A percentile compares a stretch with the other conserved stretches of the same genome.
phyloP scores from a whole-genome alignment of 306 rosid species.

The Alnus rubra region DNA sequence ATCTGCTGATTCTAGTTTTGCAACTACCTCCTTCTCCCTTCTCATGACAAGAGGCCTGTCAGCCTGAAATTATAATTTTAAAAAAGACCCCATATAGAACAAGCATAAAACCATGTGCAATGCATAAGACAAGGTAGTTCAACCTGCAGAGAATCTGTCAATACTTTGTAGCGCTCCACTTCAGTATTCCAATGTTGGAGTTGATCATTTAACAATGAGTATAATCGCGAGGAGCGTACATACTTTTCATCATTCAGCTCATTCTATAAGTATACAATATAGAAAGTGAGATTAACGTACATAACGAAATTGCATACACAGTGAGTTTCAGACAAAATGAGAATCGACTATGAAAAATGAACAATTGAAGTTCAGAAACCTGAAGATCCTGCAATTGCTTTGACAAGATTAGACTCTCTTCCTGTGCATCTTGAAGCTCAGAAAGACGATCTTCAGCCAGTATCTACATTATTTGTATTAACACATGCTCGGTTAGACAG shows the following conservation, averaged over 20 bases:
- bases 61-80: slow-evolving; percentile 52
- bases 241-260: slow-evolving; percentile 84
- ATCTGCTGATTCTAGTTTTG: slow-evolving; percentile 68
- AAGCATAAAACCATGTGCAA: slow-evolving; percentile 23
- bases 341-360: slow-evolving; percentile 16
- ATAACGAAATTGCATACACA: slow-evolving; percentile 11
- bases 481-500: slow-evolving; percentile 16
- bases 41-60: slow-evolving; percentile 65
- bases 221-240: slow-evolving; percentile 63
- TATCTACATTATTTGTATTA: slow-evolving; percentile 48
- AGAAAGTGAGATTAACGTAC: slow-evolving; percentile 17
- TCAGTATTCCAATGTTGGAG: slow-evolving; percentile 89
- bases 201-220: slow-evolving; percentile 78
- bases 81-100: slow-evolving; percentile 15
- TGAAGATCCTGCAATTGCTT: slow-evolving; percentile 80
- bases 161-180: slow-evolving; percentile 58
- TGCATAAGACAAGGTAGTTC: slow-evolving; percentile 27
- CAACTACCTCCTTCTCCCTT: slow-evolving; percentile 78
- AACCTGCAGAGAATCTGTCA: slow-evolving; percentile 83
- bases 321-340: slow-evolving; percentile 24
- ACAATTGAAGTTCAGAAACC: slow-evolving; percentile 47
- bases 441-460: slow-evolving; percentile 74
- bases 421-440: slow-evolving; percentile 76
- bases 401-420: slow-evolving; percentile 63
- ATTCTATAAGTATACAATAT: slow-evolving; percentile 47